Base-by-base conservation (phyloP, 495 filamentous ascomycete species). In the Xanthoparmelia taractica region DNA sequence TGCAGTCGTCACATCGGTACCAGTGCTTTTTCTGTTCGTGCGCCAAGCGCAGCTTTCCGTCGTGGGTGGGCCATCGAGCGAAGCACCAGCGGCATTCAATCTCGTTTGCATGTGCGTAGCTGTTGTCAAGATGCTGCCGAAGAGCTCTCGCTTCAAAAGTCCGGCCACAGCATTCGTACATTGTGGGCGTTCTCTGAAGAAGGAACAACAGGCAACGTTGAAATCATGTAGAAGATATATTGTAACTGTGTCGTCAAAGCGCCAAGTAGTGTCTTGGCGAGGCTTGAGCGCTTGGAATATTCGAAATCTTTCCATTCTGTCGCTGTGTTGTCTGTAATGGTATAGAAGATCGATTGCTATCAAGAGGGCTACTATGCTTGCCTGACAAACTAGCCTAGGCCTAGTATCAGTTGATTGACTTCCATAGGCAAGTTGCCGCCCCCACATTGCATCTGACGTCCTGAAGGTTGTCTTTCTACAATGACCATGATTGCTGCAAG, bases 111-210 rank as follows among this genome's bases (percentile, higher is more conserved):
- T 70, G 69, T 25, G 58, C 47, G 36, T 43, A 25, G 54, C 67
- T 69, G 56, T 67, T 69, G 56, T 69, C 62, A 31, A 69, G 37
- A 43, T 71, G 69, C 40, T 71, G 63, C 5, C 66, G 34, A 18
- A 67, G 65, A 23, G 37, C 67, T 27, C 67, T 60, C 2, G 27
- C 8, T 57, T 59, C 58, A n/a, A 60, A 59, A 17, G 64, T 64
- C 13, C 52, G 57, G 36, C 69, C 67, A 57, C 63, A 62, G 60
- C 69, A 71, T 11, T 37, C 13, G 59, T 60, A 52, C 64, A 66
- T 66, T 6, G 10, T 61, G 29, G n/a, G 45, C 23, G 41, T 4
- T 7, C 0, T n/a, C 41, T n/a, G 20, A 48, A 13, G 23, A 13
- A 27, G 23, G 23, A 13, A 12, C 0, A 25, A 11, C 13, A 4